These are phyloP conservation scores for Fusarium scirpi DNA, from an alignment of 2,329 filamentous ascomycete genomes.

Conservation along the genomic window DNA sequence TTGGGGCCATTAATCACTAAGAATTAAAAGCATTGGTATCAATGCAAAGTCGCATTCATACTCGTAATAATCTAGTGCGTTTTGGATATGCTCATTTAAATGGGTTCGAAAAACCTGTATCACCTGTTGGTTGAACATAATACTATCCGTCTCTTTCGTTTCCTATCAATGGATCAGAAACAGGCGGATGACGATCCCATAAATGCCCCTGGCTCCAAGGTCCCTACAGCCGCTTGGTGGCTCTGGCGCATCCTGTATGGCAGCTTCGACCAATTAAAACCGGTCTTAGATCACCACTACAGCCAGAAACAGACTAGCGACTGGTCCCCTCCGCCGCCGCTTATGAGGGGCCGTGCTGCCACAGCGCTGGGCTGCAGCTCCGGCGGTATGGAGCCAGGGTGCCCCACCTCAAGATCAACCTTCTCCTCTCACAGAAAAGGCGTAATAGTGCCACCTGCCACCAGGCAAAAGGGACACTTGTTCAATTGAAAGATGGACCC, in stretches of 20 bases:
- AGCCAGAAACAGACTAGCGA: conserved; percentile 21
- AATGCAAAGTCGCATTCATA: neutral
- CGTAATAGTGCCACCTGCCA: conserved; percentile 28
- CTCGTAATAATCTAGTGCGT: neutral
- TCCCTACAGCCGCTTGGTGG: conserved; percentile 35
- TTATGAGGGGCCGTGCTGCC: conserved; percentile 38
- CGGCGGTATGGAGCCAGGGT: conserved; percentile 21
- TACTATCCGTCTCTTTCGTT: neutral
- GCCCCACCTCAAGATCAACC: conserved; percentile 24
- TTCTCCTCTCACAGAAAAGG: conserved; percentile 3
- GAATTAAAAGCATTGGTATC: neutral
- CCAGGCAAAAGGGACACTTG: conserved; percentile 57
- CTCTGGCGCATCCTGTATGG: conserved; percentile 34
- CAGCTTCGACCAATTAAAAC: conserved; percentile 27
- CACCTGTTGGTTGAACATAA: neutral
- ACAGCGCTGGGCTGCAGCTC: conserved; percentile 22
- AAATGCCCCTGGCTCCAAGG: conserved; percentile 16
- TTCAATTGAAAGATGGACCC: conserved; percentile 53
- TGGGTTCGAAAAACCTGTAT: conserved; percentile 5
- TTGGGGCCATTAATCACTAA: neutral
- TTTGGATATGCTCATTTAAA: neutral
- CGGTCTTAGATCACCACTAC: neutral
- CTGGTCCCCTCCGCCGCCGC: conserved; percentile 21
- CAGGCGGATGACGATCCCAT: conserved; percentile 15
- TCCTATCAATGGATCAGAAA: conserved; percentile 5